Percentiles rank a stretch among this genome's conserved stretches.
These are phyloP conservation scores for Candida ponderosae DNA, from an alignment of 805 yeast genomes.

Conservation along the genomic window DNA sequence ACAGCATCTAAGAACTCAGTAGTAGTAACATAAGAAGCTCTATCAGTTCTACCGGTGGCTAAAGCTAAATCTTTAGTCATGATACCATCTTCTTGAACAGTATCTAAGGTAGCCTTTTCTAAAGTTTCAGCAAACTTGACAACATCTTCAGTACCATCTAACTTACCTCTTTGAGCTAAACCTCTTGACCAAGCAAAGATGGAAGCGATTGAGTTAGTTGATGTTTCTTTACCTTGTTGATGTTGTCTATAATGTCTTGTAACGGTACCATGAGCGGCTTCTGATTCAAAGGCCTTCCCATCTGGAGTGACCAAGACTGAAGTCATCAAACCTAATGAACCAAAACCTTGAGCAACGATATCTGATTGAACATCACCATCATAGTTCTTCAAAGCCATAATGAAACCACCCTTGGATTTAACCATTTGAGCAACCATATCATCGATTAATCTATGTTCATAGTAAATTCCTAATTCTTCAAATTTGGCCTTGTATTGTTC, in stretches of 20 bases:
- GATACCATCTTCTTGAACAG: conserved; percentile 65
- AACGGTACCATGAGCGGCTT: conserved; percentile 86
- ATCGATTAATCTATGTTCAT: conserved; percentile 77
- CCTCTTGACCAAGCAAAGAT: conserved; percentile 88
- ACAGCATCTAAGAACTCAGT: conserved; percentile 75
- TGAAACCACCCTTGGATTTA: conserved; percentile 76
- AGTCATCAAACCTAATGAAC: conserved; percentile 79
- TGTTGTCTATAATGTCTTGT: conserved; percentile 81
- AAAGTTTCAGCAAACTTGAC: conserved; percentile 56
- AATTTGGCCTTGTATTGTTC: conserved; percentile 46
- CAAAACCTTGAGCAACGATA: conserved; percentile 83
- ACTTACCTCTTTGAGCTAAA: conserved; percentile 69
- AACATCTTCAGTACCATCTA: conserved; percentile 67
- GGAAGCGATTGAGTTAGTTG: conserved; percentile 80
- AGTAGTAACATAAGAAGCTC: conserved; percentile 62
- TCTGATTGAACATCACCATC: conserved; percentile 86
- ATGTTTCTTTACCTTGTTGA: conserved; percentile 76
- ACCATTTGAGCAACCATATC: conserved; percentile 89
- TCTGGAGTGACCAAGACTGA: conserved; percentile 78
- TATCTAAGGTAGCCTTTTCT: conserved; percentile 62
- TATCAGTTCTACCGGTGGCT: conserved; percentile 54
- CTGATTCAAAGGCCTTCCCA: conserved; percentile 79
- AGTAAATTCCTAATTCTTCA: conserved; percentile 55
- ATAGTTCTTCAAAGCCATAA: conserved; percentile 75
- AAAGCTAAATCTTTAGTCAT: conserved; percentile 82